Evolutionary conservation across 306 rosid genomes (phyloP).

Genomic region (Datisca glomerata): DNA sequence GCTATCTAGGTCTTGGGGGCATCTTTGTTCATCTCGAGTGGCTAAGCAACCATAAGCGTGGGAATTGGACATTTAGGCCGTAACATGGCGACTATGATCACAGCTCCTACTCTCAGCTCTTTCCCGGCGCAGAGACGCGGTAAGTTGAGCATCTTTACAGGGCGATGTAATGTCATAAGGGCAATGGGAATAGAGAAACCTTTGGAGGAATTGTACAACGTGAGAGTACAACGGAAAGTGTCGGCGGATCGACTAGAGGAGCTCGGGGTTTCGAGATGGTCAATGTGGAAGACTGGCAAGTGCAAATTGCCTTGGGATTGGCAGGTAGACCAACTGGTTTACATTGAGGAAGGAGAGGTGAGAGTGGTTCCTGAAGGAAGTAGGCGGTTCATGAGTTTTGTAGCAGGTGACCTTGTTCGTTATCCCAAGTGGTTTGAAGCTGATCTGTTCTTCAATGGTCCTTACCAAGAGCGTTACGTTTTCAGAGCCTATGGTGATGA

Average conservation of each 20-base stretch:
- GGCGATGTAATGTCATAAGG: slow-evolving; percentile 22
- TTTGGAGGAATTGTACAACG: slow-evolving; percentile 68
- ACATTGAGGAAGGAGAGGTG: slow-evolving; percentile 92
- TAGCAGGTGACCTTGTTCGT: slow-evolving; percentile 76
- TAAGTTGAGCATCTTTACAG: slow-evolving; percentile 8
- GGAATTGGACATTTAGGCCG: too few relatives aligned
- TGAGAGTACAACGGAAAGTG: slow-evolving; percentile 60
- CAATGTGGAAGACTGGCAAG: slow-evolving; percentile 84
- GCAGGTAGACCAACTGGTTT: slow-evolving; percentile 86
- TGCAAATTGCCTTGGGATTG: slow-evolving; percentile 80
- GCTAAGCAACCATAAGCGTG: too few relatives aligned
- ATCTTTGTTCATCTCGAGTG: too few relatives aligned
- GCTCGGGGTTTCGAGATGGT: slow-evolving; percentile 80
- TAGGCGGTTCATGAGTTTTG: slow-evolving; percentile 58
- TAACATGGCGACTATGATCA: too few relatives aligned
- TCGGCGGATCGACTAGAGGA: slow-evolving; percentile 36
- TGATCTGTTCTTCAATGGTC: slow-evolving; percentile 75
- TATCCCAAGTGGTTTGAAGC: slow-evolving; percentile 93
- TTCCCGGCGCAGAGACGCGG: slow-evolving; percentile 16
- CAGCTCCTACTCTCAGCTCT: slow-evolving; percentile 24
- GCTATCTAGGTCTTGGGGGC: too few relatives aligned
- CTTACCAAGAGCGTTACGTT: slow-evolving; percentile 76
- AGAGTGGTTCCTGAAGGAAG: slow-evolving; percentile 84
- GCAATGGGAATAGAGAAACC: slow-evolving; percentile 58
- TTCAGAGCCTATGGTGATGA: slow-evolving; percentile 84